phyloP scores from a whole-genome alignment of 345 rosid genomes.

The Camelina neglecta region DNA sequence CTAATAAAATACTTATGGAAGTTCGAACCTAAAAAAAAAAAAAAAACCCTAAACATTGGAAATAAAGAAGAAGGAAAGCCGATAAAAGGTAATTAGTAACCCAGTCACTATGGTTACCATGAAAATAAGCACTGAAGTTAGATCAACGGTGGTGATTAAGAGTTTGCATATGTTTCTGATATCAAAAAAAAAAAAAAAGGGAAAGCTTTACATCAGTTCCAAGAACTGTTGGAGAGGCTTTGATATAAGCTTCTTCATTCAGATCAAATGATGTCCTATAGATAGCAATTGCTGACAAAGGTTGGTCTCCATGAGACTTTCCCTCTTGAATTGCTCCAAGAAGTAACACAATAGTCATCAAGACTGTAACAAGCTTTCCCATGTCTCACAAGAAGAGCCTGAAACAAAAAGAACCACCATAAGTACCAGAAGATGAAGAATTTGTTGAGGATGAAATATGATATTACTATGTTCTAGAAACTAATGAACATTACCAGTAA shows the following conservation, averaged over 20 bases:
- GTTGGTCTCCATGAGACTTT: slow-evolving; percentile 53
- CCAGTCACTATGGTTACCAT: slow-evolving; percentile 67
- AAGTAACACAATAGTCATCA: not conserved
- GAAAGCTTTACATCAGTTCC: no score
- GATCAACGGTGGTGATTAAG: no score
- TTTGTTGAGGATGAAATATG: no score
- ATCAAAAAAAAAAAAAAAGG: no score
- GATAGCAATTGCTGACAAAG: slow-evolving; percentile 54
- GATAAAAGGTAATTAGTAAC: slow-evolving; percentile 15
- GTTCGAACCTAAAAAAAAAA: no score
- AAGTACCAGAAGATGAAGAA: no score
- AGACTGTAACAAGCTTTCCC: not conserved
- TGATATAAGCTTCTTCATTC: slow-evolving; percentile 45
- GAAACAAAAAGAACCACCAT: not conserved
- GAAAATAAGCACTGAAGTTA: not conserved
- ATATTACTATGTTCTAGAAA: no score
- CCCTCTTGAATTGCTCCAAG: slow-evolving; percentile 12
- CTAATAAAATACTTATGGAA: no score
- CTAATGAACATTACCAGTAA: no score
- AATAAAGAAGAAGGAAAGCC: no score
- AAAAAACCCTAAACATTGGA: no score
- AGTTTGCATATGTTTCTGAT: no score
- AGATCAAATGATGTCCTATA: slow-evolving; percentile 46
- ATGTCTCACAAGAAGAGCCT: not conserved
- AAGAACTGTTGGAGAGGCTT: slow-evolving; percentile 46